Evolutionary conservation across 176 grass and related monocot genomes (phyloP), one percentile per base, ranked within the genome.

Genomic region (Bolboschoenus planiculmis): DNA sequence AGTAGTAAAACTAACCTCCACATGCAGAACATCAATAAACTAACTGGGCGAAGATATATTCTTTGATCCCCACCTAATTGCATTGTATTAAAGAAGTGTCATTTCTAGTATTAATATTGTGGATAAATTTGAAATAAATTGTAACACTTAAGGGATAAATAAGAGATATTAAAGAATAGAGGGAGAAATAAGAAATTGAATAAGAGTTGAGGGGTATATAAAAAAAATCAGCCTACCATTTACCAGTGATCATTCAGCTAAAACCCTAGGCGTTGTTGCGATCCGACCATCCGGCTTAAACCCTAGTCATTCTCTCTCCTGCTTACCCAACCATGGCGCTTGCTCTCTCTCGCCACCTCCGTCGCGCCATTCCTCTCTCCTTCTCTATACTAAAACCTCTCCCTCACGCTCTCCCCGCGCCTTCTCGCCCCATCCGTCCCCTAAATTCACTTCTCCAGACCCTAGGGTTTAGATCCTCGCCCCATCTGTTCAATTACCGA

Each of bases 291-390:
- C 21, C 7, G 1, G 26, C 7, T 24, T 58, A 83, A 60, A 61
- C 81, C 72, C 46, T 78, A 79, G 84, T 72, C 29, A 36, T 80
- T 71, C 43, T 92, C 83, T 63, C 4, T 67, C 27, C 13, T 30
- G 84, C 91, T 67, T 84, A 86, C 57, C 81, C 21, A 79, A 60
- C 81, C 59, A 95, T 95, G 92, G 92, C 90, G 79, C 92, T 90
- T 60, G 88, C 90, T 60, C 86, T 95, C 56, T 90, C 90, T 75
- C 88, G 91, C 56, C 88, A 90, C 42, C 92, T 90, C 61, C 89
- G 75, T 80, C 85, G 90, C 54, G 89, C 89, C 67, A 73, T 84
- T 65, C 74, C 89, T 62, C 56, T 85, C 40, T 88, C 91, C 24
- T 82, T 80, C 0, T 73, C 82, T 13, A 53, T 93, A 36, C 75